phyloP scores from a whole-genome alignment of 805 yeast species.

The Candida ipomoeae region DNA sequence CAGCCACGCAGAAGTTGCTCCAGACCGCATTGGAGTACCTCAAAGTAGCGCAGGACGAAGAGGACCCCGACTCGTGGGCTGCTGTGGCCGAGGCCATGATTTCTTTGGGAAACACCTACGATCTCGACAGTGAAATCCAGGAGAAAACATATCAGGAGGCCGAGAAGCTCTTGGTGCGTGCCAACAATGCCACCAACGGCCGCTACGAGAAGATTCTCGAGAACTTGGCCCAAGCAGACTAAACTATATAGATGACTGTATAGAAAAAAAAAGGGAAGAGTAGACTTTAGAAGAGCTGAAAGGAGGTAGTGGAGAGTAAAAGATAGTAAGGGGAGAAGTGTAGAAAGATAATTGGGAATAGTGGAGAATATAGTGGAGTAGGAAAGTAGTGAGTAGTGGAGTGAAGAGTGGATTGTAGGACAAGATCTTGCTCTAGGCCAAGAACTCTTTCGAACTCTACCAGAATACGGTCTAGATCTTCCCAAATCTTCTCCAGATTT shows the following conservation, averaged over 20 bases:
- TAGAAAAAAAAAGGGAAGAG: too few relatives aligned
- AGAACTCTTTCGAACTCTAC: too few relatives aligned
- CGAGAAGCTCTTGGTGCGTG: constrained; percentile 59
- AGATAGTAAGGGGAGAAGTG: too few relatives aligned
- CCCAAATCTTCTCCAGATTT: too few relatives aligned
- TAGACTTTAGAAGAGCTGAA: too few relatives aligned
- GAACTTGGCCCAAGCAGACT: constrained; percentile 32
- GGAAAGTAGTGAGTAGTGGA: too few relatives aligned
- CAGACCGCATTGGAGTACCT: constrained; percentile 55
- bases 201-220: constrained; percentile 62
- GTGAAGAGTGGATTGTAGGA: too few relatives aligned
- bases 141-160: constrained; percentile 65
- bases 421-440: too few relatives aligned
- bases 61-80: constrained; percentile 79
- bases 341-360: too few relatives aligned
- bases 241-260: background rate
- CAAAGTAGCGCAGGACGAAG: constrained; percentile 57
- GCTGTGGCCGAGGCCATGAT: constrained; percentile 83
- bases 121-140: constrained; percentile 63
- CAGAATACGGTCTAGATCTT: too few relatives aligned
- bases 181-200: constrained; percentile 78
- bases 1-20: constrained; percentile 45
- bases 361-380: too few relatives aligned
- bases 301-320: too few relatives aligned
- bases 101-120: constrained; percentile 69